Evolutionary conservation across 1,284 basidiomycete genomes (phyloP), one percentile per base, ranked within the genome.

Genomic region (Cutaneotrichosporon daszewskae): DNA sequence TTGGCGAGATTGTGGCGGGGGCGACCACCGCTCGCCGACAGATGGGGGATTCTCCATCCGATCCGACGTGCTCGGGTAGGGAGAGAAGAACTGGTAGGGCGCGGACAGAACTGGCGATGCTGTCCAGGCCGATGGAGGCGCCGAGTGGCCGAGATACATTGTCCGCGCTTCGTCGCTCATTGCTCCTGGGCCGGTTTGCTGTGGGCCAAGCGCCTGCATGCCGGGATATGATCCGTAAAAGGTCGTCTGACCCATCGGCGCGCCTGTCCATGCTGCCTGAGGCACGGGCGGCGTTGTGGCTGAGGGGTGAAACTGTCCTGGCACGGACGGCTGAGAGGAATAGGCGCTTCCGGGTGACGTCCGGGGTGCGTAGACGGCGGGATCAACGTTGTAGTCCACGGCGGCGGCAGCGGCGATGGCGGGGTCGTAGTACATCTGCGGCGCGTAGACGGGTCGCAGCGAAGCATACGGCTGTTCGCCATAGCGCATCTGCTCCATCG

Each of bases 361-460:
- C 10, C 48, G 48, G 13, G 32, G 25, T n/a, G 27, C 24, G 34
- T 22, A 22, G 40, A n/a, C 12, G 37, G 26, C 17, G 31, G 23
- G 27, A 36, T 42, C 23, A 27, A 37, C 19, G 42, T 28, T 28
- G 20, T 40, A 44, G 3, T 37, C 47, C 5, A 31, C 46, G 1
- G 39, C 37, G 4, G 37, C 29, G 16, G 39, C 39, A 10, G 40
- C 45, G 1, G 40, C 37, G 37, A 49, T 40, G n/a, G 43, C 13
- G 1, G 46, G 47, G 37, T 48, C 47, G 14, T 48, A 52, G 33
- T 48, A 52, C 26, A 52, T 32, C 31, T 52, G 50, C 4, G 46
- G 33, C 5, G 46, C 40, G 37, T 48, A 52, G 33, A 52, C 44
- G 7, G 46, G 40, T 6, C 45, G 32, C 32, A 35, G 39, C 24